A percentile compares a stretch with the other conserved stretches of the same genome.
Evolutionary conservation across 495 filamentous ascomycete species (phyloP).

Genomic region (Penicillium cinerascens): DNA sequence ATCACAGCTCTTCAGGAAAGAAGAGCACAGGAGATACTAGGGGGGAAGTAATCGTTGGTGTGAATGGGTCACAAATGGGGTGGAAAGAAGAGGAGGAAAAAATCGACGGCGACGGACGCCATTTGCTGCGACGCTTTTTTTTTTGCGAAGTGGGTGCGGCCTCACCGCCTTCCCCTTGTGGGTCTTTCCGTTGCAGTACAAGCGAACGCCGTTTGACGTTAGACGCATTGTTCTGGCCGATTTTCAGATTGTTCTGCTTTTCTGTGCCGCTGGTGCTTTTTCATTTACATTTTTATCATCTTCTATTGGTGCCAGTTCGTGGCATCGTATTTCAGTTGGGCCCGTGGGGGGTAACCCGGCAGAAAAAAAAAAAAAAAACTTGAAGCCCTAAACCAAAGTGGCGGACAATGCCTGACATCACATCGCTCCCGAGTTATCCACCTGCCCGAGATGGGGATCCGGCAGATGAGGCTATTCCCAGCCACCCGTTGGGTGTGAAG

Average conservation of each 20-base stretch:
- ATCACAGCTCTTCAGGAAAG: constrained; percentile 37
- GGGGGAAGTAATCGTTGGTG: constrained; percentile 27
- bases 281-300: neutral
- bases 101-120: constrained; percentile 21
- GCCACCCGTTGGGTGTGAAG: constrained; percentile 82
- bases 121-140: constrained; percentile 39
- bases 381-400: constrained; percentile 27
- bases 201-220: constrained; percentile 9
- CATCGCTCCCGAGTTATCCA: constrained; percentile 22
- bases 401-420: constrained; percentile 32
- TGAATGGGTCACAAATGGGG: constrained; percentile 29
- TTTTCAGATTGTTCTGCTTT: neutral
- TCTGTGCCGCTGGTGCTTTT: neutral
- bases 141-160: constrained; percentile 16
- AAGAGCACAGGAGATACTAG: constrained; percentile 31
- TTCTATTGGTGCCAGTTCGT: neutral
- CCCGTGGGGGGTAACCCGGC: constrained; percentile 4
- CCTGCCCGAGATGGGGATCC: constrained; percentile 16
- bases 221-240: constrained; percentile 4
- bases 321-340: neutral
- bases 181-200: constrained; percentile 2
- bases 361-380: constrained; percentile 16
- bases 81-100: constrained; percentile 38
- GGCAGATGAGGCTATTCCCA: constrained; percentile 52
- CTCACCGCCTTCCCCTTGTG: constrained; percentile 20